Evolutionary conservation across 179 eudicot genomes (phyloP), one percentile per base, ranked within the genome.

Genomic region (Silene vulgaris): DNA sequence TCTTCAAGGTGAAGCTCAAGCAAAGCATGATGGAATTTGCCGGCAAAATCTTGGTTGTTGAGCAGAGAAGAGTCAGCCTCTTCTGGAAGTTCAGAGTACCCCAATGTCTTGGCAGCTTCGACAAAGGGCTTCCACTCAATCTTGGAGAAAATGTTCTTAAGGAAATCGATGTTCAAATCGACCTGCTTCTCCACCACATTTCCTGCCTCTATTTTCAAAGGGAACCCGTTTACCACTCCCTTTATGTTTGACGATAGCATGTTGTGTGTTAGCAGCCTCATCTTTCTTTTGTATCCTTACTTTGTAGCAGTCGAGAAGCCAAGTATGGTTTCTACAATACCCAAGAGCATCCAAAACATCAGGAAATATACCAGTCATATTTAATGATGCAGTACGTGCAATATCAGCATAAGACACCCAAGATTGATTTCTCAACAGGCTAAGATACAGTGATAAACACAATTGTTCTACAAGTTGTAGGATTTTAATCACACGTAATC

Each of bases 191-290:
- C 87, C 28, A 85, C 80, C 40, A 86, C 87, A 65, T 86, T 86
- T 77, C 59, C 86, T 0, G 76, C 87, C 77, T 91, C 93, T 64
- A 91, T 87, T 70, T 65, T 76, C 8, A 91, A 79, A 0, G 97
- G 97, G 73, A 88, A 91, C 26, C 97, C 96, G 14, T 87, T 85
- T 0, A 80, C 70, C 2, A 91, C 93, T 2, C 97, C 96, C 78
- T 91, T 91, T 74, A 91, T 86, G 86, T 89, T 89, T 1, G 90
- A 90, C 0, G 96, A 86, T 0, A 90, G 76, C 96, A 90, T 90
- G 84, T 90, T 91, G 87, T 90, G 97, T 13, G 96, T 91, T 56
- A 91, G 75, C 16, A 91, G 93, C 84, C 91, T 85, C 97, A 91
- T 91, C 74, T 56, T 61, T 71, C 75, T 23, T 19, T 64, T 26